Evolutionary conservation across 129 eudicot species (phyloP).

Genomic region (Escallonia rubra): DNA sequence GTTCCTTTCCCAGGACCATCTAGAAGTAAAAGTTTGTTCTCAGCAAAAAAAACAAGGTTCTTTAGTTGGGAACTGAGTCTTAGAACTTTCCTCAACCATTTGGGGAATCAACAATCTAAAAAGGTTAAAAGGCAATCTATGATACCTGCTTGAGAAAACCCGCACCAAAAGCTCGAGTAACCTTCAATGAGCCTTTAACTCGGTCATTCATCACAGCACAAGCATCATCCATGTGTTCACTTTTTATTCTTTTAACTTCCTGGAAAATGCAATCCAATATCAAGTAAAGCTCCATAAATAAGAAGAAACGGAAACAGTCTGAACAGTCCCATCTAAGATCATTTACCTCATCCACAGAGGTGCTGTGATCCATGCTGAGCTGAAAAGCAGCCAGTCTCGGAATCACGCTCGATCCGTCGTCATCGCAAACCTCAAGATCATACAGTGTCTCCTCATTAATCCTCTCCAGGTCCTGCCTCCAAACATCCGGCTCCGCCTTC

Average conservation of each 20-base stretch:
- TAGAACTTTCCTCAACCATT: slow-evolving; percentile 11
- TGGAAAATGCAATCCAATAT: slow-evolving; percentile 29
- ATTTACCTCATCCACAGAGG: slow-evolving; percentile 76
- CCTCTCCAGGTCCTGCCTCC: slow-evolving; percentile 92
- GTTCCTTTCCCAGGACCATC: slow-evolving; percentile 21
- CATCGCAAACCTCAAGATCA: slow-evolving; percentile 69
- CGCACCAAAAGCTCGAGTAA: slow-evolving; percentile 97
- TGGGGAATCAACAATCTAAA: slow-evolving; percentile 14
- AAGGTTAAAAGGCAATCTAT: not conserved
- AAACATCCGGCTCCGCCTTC: slow-evolving; percentile 69
- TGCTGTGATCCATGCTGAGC: slow-evolving; percentile 89
- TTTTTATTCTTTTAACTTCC: slow-evolving; percentile 74
- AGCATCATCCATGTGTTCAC: slow-evolving; percentile 83
- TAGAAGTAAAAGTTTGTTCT: slow-evolving; percentile 26
- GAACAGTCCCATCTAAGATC: too few species aligned
- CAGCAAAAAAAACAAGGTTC: slow-evolving; percentile 18
- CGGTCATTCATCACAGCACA: slow-evolving; percentile 82
- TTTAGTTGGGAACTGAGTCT: slow-evolving; percentile 6
- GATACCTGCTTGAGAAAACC: slow-evolving; percentile 99
- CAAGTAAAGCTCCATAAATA: not conserved
- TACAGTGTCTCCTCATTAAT: slow-evolving; percentile 86
- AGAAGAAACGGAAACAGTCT: not conserved
- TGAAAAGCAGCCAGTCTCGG: slow-evolving; percentile 69
- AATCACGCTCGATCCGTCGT: slow-evolving; percentile 27
- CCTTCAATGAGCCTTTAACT: slow-evolving; percentile 92